These are phyloP conservation scores for Sisymbrium altissimum DNA, from an alignment of 345 rosid species.

Conservation along the genomic window DNA sequence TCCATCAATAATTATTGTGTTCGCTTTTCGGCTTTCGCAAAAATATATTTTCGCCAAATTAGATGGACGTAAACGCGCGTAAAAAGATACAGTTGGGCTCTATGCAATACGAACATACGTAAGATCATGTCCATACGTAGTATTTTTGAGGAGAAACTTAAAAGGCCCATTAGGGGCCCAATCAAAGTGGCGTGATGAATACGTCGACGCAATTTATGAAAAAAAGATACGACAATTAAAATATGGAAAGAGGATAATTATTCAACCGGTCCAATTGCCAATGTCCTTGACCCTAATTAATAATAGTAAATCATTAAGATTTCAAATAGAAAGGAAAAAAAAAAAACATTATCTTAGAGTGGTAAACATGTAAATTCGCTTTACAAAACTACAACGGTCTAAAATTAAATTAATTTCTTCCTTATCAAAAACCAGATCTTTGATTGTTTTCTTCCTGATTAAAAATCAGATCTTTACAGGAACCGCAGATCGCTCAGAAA, in stretches of 20 bases:
- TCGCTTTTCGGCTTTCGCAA: not conserved
- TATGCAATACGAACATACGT: not conserved
- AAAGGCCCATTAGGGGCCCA: not conserved
- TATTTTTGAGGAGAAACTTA: not conserved
- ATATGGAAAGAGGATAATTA: not conserved
- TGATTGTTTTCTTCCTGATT: conserved; percentile 10
- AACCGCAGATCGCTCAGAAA: conserved; percentile 37
- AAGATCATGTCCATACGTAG: not conserved
- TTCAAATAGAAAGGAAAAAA: not conserved
- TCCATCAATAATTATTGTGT: not conserved
- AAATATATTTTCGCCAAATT: not conserved
- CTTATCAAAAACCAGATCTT: not conserved
- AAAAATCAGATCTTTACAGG: conserved; percentile 28
- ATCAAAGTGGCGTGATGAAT: not conserved
- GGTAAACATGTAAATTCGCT: not conserved
- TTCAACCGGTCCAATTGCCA: conserved; percentile 12
- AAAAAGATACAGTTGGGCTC: too few species aligned
- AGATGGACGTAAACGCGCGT: too few species aligned
- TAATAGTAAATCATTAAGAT: not conserved
- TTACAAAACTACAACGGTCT: conserved; percentile 16
- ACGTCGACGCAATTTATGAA: conserved; percentile 11
- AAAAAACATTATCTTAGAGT: not conserved
- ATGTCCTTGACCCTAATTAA: conserved; percentile 16
- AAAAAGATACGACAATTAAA: not conserved
- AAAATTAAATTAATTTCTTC: not conserved